Evolutionary conservation across 1,284 basidiomycete species (phyloP).

Genomic region (Heimioporus retisporus): DNA sequence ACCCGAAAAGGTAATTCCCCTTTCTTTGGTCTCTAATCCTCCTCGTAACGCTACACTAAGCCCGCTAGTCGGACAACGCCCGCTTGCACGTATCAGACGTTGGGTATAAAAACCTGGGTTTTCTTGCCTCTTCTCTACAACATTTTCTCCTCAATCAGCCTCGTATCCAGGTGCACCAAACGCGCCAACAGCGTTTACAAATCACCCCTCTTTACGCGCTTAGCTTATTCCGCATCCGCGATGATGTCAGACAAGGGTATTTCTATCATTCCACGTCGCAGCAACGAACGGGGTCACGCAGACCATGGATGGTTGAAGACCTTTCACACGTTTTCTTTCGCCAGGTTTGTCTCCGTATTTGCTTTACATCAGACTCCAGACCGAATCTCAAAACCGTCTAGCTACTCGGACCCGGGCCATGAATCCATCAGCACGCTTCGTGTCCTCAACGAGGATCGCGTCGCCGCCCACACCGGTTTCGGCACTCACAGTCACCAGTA

Average conservation of each 20-base stretch:
- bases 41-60: conserved; percentile 17
- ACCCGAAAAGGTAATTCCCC: conserved; percentile 36
- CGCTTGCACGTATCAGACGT: not conserved
- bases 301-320: conserved; percentile 95
- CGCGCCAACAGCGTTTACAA: conserved; percentile 10
- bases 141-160: conserved; percentile 18
- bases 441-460: conserved; percentile 93
- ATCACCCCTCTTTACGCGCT: conserved; percentile 11
- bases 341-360: conserved; percentile 59
- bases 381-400: conserved; percentile 30
- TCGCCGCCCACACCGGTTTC: conserved; percentile 83
- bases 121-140: not conserved
- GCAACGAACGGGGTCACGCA: conserved; percentile 79
- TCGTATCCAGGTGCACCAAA: conserved; percentile 15
- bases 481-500: conserved; percentile 88
- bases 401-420: conserved; percentile 72
- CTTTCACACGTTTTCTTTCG: conserved; percentile 91
- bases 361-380: not conserved
- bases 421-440: conserved; percentile 72
- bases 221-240: conserved; percentile 6
- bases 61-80: not conserved
- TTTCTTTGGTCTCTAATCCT: conserved; percentile 23
- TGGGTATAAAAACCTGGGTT: conserved; percentile 30
- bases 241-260: conserved; percentile 38
- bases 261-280: conserved; percentile 66